These are phyloP conservation scores for Chionographis japonica DNA, from an alignment of 106 monocot genomes.

Conservation along the genomic window DNA sequence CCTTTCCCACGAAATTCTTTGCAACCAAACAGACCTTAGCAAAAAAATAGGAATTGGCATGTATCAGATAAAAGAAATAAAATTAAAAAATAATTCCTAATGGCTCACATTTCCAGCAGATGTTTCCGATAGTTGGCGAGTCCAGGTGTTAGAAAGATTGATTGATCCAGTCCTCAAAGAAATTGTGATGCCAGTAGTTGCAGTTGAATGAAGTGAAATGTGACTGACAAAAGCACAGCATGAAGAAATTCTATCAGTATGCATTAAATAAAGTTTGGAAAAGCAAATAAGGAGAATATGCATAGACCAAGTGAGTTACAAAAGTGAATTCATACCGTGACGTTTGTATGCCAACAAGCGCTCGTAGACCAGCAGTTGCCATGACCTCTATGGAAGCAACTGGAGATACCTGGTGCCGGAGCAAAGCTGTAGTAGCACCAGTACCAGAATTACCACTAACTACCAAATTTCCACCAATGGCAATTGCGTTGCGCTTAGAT, in stretches of 20 bases:
- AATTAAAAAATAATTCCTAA: neutral
- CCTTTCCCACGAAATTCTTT: no score
- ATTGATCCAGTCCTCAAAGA: conserved; percentile 82
- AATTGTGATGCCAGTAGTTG: conserved; percentile 63
- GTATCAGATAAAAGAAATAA: neutral
- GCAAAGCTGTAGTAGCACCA: conserved; percentile 60
- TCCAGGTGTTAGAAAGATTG: conserved; percentile 89
- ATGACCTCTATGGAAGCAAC: conserved; percentile 82
- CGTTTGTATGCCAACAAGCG: conserved; percentile 66
- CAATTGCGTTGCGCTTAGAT: conserved; percentile 66
- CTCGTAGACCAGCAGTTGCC: conserved; percentile 75
- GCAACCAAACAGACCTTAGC: neutral
- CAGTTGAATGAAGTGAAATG: conserved; percentile 83
- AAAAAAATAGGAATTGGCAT: neutral
- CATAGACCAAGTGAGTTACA: neutral
- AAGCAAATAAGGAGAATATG: conserved; percentile 9
- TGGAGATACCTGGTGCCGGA: conserved; percentile 69
- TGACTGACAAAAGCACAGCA: conserved; percentile 53
- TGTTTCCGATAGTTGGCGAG: conserved; percentile 83
- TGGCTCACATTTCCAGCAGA: conserved; percentile 73
- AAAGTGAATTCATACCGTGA: conserved; percentile 46
- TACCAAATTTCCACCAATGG: conserved; percentile 73
- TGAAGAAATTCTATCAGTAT: conserved; percentile 6
- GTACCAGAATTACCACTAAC: conserved; percentile 70
- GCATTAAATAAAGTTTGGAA: neutral